Evolutionary conservation across 1,139 yeast species (phyloP), one percentile per base, ranked within the genome.

Genomic region (Lodderomyces margitis): DNA sequence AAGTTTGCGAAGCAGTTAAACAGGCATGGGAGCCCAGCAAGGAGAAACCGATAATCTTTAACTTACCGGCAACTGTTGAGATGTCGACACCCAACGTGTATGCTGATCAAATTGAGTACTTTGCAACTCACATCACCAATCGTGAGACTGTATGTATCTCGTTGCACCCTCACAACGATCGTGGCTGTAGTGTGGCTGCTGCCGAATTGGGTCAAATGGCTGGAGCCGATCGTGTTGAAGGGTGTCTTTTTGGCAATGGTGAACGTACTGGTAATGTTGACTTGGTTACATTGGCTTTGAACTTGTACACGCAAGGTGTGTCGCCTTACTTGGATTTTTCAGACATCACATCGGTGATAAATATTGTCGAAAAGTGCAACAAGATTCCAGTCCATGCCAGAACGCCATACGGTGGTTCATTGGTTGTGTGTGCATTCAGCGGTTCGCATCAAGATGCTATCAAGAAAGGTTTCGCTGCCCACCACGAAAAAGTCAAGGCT

Each of bases 221-320:
- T 3, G 98, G 98, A 52, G 98, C 96, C 36, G 96, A 92, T 66
- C 81, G 98, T 68, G 94, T 92, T 32, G 98, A 92, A 68, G 98
- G 98, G 40, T 92, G 98, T 72, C 72, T 92, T 46, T 92, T 92
- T 57, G 98, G 98, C 53, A 92, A 91, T 63, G 98, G 98, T 61
- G 98, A 92, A 75, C 83, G 98, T 68, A 92, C 98, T 21, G 98
- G 98, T 62, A 92, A 92, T 62, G 98, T 92, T 50, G 98, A 92
- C 64, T 72, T 92, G 45, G 95, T 91, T 41, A 91, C 97, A 11
- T 77, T 92, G 48, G 98, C 96, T 2, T 74, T 92, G 53, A 92
- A 92, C 66, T 71, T 92, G 72, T 91, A 89, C 70, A 92, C 98
- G 31, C 96, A 92, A 66, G 98, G 98, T 49, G 80, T 89, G 34